Evolutionary conservation across 208 protist species (phyloP), one percentile per base, ranked within the genome.

Genomic region (Acanthamoeba castellanii): DNA sequence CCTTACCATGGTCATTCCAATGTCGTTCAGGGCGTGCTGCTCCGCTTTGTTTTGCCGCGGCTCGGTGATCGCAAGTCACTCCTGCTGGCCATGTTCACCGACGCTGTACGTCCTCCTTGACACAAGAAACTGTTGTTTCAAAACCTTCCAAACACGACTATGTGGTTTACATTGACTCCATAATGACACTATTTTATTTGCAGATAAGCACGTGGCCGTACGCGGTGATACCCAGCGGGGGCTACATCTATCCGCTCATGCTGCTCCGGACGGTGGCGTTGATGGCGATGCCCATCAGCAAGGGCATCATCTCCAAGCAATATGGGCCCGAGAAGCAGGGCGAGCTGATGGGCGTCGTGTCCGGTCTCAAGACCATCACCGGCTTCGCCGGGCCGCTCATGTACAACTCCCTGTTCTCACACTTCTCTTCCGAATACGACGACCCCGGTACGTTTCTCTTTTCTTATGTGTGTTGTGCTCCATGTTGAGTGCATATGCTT

Each of bases 221-320:
- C 84, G 84, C 22, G 4, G 5, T 91, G 25, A 37, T 91, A 25
- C 50, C 50, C 59, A 70, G 22, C n/a, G 55, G 47, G 8, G 66
- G 68, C 59, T 91, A 70, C 59, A 14, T 91, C 55, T 91, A 91
- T 47, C 84, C 84, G 27, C 30, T 91, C n/a, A 50, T 91, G 84
- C 22, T 91, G 7, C 42, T 91, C 25, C 84, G 84, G 0, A 91
- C 34, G 2, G 1, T 91, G 8, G 1, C 84, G 18, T n/a, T 70
- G 34, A 52, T 91, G 50, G 84, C 55, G 27, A 91, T 72, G 84
- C 59, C 59, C 25, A 47, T 91, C 7, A 52, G 30, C 57, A 14
- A 64, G 32, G 84, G 84, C 13, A 70, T 70, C 50, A 91, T 91
- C 47, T 91, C 84, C 50, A 64, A 91, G 59, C 84, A 72, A 42